These are phyloP conservation scores for Hyphodiscus hymeniophilus DNA, from an alignment of 495 filamentous ascomycete genomes.

Conservation along the genomic window DNA sequence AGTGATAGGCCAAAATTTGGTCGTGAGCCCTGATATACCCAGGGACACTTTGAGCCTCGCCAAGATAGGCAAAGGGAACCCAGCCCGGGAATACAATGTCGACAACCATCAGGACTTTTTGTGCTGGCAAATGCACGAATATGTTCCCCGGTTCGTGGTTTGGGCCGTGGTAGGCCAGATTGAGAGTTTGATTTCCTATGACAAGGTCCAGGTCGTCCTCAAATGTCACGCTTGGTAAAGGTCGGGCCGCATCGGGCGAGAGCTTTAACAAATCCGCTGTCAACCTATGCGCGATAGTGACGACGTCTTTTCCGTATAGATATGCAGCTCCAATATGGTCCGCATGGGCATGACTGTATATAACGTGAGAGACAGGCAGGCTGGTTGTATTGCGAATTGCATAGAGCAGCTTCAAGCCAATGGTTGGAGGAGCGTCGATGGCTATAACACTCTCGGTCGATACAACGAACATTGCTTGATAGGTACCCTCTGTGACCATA, in stretches of 20 bases:
- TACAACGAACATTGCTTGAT: constrained; percentile 27
- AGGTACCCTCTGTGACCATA: constrained; percentile 27
- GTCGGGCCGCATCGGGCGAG: constrained; percentile 22
- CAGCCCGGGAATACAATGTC: constrained; percentile 34
- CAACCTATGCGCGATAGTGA: constrained; percentile 26
- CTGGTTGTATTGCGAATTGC: constrained; percentile 30
- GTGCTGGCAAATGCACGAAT: constrained; percentile 30
- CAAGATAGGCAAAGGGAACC: constrained; percentile 31
- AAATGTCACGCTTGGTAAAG: constrained; percentile 29
- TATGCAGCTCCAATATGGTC: constrained; percentile 32
- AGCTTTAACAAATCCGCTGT: constrained; percentile 21
- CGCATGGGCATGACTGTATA: constrained; percentile 34
- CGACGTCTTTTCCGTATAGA: constrained; percentile 23
- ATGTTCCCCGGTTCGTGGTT: constrained; percentile 34
- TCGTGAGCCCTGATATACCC: constrained; percentile 33
- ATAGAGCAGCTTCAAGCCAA: constrained; percentile 27
- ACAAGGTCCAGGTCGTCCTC: constrained; percentile 17
- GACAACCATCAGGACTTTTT: constrained; percentile 33
- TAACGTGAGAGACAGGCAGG: constrained; percentile 27
- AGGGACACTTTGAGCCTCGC: constrained; percentile 26
- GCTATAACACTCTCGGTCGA: constrained; percentile 29
- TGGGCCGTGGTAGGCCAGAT: constrained; percentile 30
- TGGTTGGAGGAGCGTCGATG: constrained; percentile 33
- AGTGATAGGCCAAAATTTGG: constrained; percentile 32
- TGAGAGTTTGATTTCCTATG: constrained; percentile 32